These are phyloP conservation scores for Nectriaceae sp. DNA, from an alignment of 2,329 filamentous ascomycete species.

Conservation along the genomic window DNA sequence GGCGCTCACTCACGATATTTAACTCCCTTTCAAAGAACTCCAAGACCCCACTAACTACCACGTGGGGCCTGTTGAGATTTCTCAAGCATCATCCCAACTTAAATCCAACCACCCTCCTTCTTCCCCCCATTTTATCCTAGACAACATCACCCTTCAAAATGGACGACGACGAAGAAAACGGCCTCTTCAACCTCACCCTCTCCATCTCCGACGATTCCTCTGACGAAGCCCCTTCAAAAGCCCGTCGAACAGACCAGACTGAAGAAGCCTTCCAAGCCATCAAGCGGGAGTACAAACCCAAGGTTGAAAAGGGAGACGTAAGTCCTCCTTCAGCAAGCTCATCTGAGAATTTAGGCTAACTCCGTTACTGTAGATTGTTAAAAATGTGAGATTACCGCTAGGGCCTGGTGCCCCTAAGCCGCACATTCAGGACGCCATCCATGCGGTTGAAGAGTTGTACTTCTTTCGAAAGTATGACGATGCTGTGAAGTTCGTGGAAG, in stretches of 20 bases:
- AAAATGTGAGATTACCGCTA: conserved; percentile 45
- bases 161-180: conserved; percentile 32
- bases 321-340: conserved; percentile 13
- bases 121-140: neutral
- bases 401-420: conserved; percentile 42
- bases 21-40: too few relatives aligned
- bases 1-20: too few relatives aligned
- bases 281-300: conserved; percentile 46
- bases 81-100: conserved; percentile 4
- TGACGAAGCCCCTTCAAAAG: conserved; percentile 33
- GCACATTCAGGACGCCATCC: conserved; percentile 51
- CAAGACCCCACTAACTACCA: conserved; percentile 1
- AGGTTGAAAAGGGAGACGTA: conserved; percentile 58
- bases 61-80: conserved; percentile 13
- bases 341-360: neutral
- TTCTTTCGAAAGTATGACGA: conserved; percentile 51
- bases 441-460: conserved; percentile 61
- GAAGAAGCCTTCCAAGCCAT: conserved; percentile 52
- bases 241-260: conserved; percentile 45
- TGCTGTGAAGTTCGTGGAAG: conserved; percentile 43
- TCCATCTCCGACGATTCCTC: conserved; percentile 35
- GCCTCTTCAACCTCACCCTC: conserved; percentile 33
- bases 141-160: conserved; percentile 16
- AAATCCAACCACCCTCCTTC: neutral
- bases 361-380: conserved; percentile 41